Evolutionary conservation across 345 rosid genomes (phyloP), one percentile per base, ranked within the genome.

Genomic region (Sisymbrium irio): DNA sequence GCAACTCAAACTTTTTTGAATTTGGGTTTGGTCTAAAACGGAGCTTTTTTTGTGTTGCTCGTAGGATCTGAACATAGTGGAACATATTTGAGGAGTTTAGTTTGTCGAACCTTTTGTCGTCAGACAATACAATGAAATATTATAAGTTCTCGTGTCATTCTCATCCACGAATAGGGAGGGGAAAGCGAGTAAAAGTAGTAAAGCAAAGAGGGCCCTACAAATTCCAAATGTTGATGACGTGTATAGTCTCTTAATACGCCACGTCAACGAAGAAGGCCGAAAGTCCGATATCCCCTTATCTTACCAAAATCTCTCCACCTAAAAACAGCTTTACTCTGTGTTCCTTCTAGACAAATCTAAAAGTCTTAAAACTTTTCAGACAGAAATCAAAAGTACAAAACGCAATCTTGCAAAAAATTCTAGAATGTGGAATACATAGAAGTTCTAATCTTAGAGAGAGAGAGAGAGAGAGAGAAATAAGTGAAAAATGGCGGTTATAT

Each of bases 401-500:
- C 22, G 22, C 53, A 19, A 27, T 61, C 32, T 14, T 60, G 10
- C n/a, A n/a, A n/a, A n/a, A n/a, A 35, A 13, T 35, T 39, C 20
- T 7, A 25, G 6, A 7, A 56, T 63, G 65, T 69, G 39, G 60
- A 37, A 19, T 3, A 20, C 13, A 32, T 59, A 14, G 11, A 56
- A 55, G 30, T 17, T 74, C 32, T 67, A 32, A 50, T 49, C 4
- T 58, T 20, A 19, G 12, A 54, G 3, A 33, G 45, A 36, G 22
- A 19, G 30, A 37, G 3, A 9, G n/a, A 78, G 82, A 76, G 66
- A n/a, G n/a, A n/a, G n/a, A n/a, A n/a, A n/a, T n/a, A n/a, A n/a
- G 78, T 30, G 72, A 81, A 77, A 70, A 77, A 70, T 78, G 75
- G 70, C 58, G 30, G 69, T 73, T 41, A 67, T 57, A 40, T 73